A percentile compares a stretch with the other conserved stretches of the same genome.
Conservation (phyloP, 1,284 basidiomycete genomes). For the Papiliotrema nemorosa region DNA sequence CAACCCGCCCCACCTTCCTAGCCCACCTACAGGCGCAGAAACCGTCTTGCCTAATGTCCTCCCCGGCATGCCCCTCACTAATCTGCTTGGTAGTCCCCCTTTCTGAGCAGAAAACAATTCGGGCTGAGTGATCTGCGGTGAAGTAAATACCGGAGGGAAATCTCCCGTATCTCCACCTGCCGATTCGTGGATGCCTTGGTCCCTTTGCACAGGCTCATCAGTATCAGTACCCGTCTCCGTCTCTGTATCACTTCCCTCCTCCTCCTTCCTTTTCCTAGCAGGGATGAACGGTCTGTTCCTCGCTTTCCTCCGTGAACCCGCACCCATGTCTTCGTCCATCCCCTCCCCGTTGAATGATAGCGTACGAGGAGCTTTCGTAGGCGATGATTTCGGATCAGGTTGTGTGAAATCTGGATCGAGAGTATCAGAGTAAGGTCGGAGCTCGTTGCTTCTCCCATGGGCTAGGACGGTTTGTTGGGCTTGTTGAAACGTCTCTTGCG, state of each 20-base stretch:
- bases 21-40: conserved; percentile 35
- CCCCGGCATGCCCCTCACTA: conserved; percentile 19
- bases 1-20: conserved; percentile 21
- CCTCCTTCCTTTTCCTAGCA: conserved; percentile 13
- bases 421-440: conserved; percentile 26
- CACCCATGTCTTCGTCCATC: conserved; percentile 13
- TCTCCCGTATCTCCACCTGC: conserved; percentile 13
- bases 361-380: not conserved
- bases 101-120: conserved; percentile 21
- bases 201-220: conserved; percentile 4
- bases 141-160: conserved; percentile 40
- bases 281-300: not conserved
- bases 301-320: not conserved
- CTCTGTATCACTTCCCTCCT: not conserved
- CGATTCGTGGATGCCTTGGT: not conserved
- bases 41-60: conserved; percentile 32
- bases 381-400: not conserved
- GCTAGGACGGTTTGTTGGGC: conserved; percentile 31
- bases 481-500: conserved; percentile 18
- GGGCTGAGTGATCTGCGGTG: conserved; percentile 30
- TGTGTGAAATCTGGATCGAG: conserved; percentile 2
- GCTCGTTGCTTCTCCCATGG: conserved; percentile 26
- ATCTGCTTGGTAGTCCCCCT: not conserved
- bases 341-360: not conserved
- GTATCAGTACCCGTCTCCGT: conserved; percentile 11